Conservation (phyloP, 176 grass and related monocot genomes). For the Rhynchospora breviuscula region DNA sequence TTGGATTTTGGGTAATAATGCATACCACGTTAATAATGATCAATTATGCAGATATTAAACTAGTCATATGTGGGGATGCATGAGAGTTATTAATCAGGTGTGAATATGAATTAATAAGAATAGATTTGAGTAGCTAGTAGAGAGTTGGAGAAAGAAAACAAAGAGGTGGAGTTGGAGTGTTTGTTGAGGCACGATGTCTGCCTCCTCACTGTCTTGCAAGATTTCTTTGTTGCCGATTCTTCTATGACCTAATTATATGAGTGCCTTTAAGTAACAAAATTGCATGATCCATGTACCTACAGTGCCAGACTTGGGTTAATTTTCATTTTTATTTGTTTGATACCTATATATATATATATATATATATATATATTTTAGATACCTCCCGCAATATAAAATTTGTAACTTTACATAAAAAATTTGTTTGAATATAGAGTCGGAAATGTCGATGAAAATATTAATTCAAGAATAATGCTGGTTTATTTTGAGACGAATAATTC, state of each 20-base stretch:
- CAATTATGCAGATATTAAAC: not conserved
- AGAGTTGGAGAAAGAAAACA: constrained; percentile 2
- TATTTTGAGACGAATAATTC: too few species aligned
- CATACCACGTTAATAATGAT: not conserved
- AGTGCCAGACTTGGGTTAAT: too few species aligned
- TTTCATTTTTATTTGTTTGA: too few species aligned
- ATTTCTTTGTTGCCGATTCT: not conserved
- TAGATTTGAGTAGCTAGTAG: constrained; percentile 2
- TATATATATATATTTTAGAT: too few species aligned
- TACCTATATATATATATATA: too few species aligned
- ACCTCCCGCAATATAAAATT: too few species aligned
- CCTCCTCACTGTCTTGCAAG: not conserved
- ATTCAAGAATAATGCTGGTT: too few species aligned
- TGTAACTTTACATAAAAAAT: too few species aligned
- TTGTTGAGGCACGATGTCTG: constrained; percentile 30
- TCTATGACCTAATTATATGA: not conserved
- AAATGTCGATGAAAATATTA: too few species aligned
- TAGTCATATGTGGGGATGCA: not conserved
- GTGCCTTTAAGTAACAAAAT: too few species aligned
- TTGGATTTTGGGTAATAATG: not conserved
- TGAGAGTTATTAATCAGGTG: not conserved
- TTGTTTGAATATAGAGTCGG: too few species aligned
- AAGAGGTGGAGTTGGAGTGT: constrained; percentile 17
- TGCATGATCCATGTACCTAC: too few species aligned
- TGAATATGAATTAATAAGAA: not conserved